Base-by-base conservation (phyloP, 768 basidiomycete genomes). In the Hericium erinaceus region DNA sequence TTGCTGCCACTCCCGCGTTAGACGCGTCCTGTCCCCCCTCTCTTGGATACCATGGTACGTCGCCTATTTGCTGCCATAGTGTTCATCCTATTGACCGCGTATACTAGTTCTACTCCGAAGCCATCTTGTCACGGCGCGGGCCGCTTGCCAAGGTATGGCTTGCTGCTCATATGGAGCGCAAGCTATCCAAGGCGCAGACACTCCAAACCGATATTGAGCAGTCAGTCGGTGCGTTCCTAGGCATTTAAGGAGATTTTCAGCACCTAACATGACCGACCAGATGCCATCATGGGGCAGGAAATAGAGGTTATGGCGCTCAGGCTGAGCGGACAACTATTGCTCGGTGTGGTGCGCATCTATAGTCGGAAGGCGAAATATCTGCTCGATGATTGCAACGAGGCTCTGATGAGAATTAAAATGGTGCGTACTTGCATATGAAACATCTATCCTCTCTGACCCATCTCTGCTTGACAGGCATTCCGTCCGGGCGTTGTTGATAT, bases 141-240 rank as follows among this genome's bases (percentile, higher is more conserved):
- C 92, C 95, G 3, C 77, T 99, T 40, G 95, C 93, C 39, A 92
- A 87, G 75, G 93, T 99, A 77, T 99, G 97, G 97, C 87, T 99
- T 55, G 95, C 95, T 44, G 95, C 97, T 1, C 95, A 98, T 78
- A 94, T 95, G 85, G 94, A 98, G 73, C 84, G 92, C 67, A 98
- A 98, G 76, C 84, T 99, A 66, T 93, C 91, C 64, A 99, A 98
- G 73, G 85, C 87, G 26, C 92, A 95, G 70, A 93, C 95, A 1
- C 74, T 97, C 2, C 90, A 94, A 67, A 95, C 95, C 0, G 92
- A 97, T 71, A 97, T 99, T 55, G 92, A 89, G 63, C 84, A 98
- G 69, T 89, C 91, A 56, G 92, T 95, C 64, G 91, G 92, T 87
- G 63, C 63, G 87, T 75, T 4, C 48, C 12, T n/a, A 39, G 13